Evolutionary conservation across 1,284 basidiomycete species (phyloP), one percentile per base, ranked within the genome.

Genomic region (Marasmius tenuissimus): DNA sequence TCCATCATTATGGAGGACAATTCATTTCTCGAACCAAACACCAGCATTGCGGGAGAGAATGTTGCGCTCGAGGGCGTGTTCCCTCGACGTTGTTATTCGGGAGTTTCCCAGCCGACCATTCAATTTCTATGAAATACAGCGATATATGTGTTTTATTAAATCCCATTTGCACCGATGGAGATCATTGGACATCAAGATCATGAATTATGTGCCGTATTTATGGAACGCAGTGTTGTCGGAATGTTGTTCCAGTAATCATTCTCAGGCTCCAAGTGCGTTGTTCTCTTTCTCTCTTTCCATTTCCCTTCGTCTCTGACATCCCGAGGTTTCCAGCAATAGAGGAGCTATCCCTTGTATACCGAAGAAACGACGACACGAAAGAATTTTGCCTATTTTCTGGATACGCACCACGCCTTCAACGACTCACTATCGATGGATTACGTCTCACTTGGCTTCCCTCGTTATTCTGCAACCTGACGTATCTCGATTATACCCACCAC

Each of bases 321-420:
- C 12, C 2, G 22, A 6, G n/a, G 18, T 27, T 54, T 12, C 14
- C 18, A 63, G 62, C 49, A 16, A 73, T 91, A 47, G 81, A 85
- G 63, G 81, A 84, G n/a, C 72, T 91, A 34, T 77, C 76, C 5
- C 78, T 91, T 18, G 71, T 84, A 16, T 85, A 87, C 69, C 82
- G 84, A 20, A 74, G 75, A 51, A 90, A 90, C 67, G 88, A 90
- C 64, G 87, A 89, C 69, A 77, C 79, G 18, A 85, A 85, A 69
- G 84, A 87, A 69, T 90, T 86, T 64, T 73, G 75, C 52, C 79
- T 89, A 48, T 91, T 91, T 71, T 80, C 80, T 40, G 86, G 85
- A n/a, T 73, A 77, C 64, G 81, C 87, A 1, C 88, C 88, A 3
- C 78, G 74, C 27, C 76, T 91, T 11, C 75, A 79, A 45, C 76